phyloP scores from a whole-genome alignment of 345 rosid genomes.

The Nasturtium officinale region DNA sequence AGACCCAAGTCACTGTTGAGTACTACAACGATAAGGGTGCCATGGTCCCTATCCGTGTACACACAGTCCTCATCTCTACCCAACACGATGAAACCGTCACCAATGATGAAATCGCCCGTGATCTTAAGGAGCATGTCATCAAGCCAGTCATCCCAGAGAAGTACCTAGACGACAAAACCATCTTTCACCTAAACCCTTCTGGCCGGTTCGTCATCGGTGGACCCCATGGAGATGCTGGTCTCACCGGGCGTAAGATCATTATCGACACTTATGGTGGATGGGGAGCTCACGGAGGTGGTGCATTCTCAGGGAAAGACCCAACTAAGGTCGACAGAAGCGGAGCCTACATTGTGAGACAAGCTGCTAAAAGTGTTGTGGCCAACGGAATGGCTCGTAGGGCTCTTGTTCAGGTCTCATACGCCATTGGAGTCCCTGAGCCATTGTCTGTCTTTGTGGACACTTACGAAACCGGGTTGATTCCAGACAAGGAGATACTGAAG shows the following conservation, averaged over 20 bases:
- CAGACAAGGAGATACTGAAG: slow-evolving; percentile 44
- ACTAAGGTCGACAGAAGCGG: slow-evolving; percentile 46
- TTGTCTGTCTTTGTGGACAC: slow-evolving; percentile 41
- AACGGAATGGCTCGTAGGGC: slow-evolving; percentile 43
- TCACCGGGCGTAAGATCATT: slow-evolving; percentile 44
- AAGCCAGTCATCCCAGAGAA: slow-evolving; percentile 44
- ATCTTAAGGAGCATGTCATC: slow-evolving; percentile 43
- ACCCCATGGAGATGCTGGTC: slow-evolving; percentile 44
- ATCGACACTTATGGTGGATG: slow-evolving; percentile 43
- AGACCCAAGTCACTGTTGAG: slow-evolving; percentile 45
- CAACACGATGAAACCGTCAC: slow-evolving; percentile 44
- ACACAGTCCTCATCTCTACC: slow-evolving; percentile 40
- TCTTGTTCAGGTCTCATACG: slow-evolving; percentile 41
- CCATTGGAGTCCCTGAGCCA: slow-evolving; percentile 46
- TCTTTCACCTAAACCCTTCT: slow-evolving; percentile 44
- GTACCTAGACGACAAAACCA: slow-evolving; percentile 44
- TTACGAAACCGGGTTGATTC: slow-evolving; percentile 37
- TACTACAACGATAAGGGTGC: slow-evolving; percentile 43
- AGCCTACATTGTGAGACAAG: slow-evolving; percentile 44
- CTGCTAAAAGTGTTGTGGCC: slow-evolving; percentile 40
- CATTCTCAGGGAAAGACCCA: slow-evolving; percentile 44
- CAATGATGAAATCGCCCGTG: slow-evolving; percentile 42
- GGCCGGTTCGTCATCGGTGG: slow-evolving; percentile 42
- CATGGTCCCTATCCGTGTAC: slow-evolving; percentile 44
- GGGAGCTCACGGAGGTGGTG: slow-evolving; percentile 47